These are phyloP conservation scores for Passalora sequoiae DNA, from an alignment of 2,329 filamentous ascomycete species.

Conservation along the genomic window DNA sequence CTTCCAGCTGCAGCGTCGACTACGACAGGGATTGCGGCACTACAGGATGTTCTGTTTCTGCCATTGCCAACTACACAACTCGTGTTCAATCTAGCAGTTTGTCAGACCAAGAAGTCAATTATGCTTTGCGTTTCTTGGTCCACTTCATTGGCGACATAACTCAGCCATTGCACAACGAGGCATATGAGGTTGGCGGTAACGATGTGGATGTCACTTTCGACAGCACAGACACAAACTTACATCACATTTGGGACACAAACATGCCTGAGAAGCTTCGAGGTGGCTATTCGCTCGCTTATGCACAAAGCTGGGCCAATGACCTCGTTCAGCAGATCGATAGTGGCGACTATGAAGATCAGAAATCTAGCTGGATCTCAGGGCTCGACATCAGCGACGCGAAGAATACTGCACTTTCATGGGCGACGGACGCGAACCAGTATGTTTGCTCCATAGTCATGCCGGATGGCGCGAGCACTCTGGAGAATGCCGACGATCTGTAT, in stretches of 20 bases:
- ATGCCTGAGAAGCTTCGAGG: constrained; percentile 42
- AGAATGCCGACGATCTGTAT: constrained; percentile 34
- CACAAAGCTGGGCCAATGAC: constrained; percentile 36
- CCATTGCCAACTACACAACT: constrained; percentile 50
- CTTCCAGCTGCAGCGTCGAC: constrained; percentile 45
- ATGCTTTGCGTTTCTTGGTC: constrained; percentile 48
- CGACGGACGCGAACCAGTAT: constrained; percentile 39
- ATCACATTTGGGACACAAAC: constrained; percentile 42
- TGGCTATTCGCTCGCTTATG: constrained; percentile 37
- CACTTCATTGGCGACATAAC: constrained; percentile 59
- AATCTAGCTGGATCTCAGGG: constrained; percentile 34
- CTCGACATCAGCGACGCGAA: constrained; percentile 36
- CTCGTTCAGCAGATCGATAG: constrained; percentile 36
- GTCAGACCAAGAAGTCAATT: constrained; percentile 28
- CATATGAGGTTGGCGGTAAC: constrained; percentile 42
- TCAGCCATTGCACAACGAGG: constrained; percentile 62
- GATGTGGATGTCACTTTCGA: constrained; percentile 42
- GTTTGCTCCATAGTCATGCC: constrained; percentile 42
- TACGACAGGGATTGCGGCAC: constrained; percentile 49
- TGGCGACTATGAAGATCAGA: constrained; percentile 36
- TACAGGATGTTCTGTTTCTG: constrained; percentile 49
- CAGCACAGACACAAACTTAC: constrained; percentile 39
- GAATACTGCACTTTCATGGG: constrained; percentile 39
- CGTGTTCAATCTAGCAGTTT: constrained; percentile 34
- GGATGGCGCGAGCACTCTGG: constrained; percentile 34